Evolutionary conservation across 768 basidiomycete genomes (phyloP), one percentile per base, ranked within the genome.

Genomic region (Pleurotus citrinopileatus): DNA sequence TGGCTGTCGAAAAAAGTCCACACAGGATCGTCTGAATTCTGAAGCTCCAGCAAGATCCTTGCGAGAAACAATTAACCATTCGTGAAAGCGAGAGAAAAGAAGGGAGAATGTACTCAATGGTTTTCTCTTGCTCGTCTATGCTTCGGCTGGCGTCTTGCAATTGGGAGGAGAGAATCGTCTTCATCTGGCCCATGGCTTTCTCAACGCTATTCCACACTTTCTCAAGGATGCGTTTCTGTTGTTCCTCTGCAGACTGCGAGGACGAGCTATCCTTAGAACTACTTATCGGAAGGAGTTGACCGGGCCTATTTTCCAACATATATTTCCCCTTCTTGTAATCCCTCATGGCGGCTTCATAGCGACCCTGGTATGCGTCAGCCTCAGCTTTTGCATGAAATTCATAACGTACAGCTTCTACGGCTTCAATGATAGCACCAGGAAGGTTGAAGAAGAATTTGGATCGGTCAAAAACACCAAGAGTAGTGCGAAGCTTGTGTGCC

Each of bases 371-470:
- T 50, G 26, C 40, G 25, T 34, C 23, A 22, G 36, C 2, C 54
- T n/a, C 26, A 27, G 44, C 4, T 22, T 43, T 10, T 55, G 42
- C 9, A 43, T n/a, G 34, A 54, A 42, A n/a, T n/a, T n/a, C n/a
- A n/a, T n/a, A 28, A 37, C 86, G 61, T 64, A 95, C 94, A 54
- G 87, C 87, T 67, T 96, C 89, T 50, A 98, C 89, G 15, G 82
- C 87, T 65, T 95, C 96, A 20, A 90, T 79, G 20, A 99, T 82
- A 42, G 88, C 86, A 26, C 89, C 87, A 0, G 97, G 96, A n/a
- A 99, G 79, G 63, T 96, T 98, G 80, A 98, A 98, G 70, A 98
- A 92, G 79, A 98, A 99, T 63, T 95, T 96, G 47, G 92, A 95
- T 38, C 94, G 82, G 61, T 98, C 96, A 59, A 99, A 98, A 17